Evolutionary conservation across 345 rosid genomes (phyloP).

Genomic region (Theobroma cacao): DNA sequence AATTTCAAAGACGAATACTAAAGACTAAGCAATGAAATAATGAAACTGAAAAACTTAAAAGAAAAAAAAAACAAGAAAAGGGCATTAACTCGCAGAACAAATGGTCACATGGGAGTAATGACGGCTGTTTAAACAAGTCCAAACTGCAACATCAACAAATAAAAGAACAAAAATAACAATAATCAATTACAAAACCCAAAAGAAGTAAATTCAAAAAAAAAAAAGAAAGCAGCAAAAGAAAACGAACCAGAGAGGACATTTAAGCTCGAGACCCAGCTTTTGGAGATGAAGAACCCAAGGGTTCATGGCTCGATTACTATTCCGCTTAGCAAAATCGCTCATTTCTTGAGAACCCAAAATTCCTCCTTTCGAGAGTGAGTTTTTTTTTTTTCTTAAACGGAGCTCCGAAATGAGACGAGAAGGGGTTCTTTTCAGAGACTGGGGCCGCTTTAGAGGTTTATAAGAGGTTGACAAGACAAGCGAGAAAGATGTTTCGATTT

Average conservation of each 20-base stretch:
- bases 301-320: constrained; percentile 33
- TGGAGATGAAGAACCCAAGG: constrained; percentile 83
- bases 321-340: constrained; percentile 30
- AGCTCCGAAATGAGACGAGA: too few relatives aligned
- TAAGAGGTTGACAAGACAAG: not conserved
- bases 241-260: constrained; percentile 83
- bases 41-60: not conserved
- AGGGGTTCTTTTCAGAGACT: not conserved
- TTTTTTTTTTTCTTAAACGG: too few relatives aligned
- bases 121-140: constrained; percentile 52
- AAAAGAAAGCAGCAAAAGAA: not conserved
- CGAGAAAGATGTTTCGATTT: not conserved
- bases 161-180: not conserved
- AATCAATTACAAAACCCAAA: not conserved
- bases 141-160: constrained; percentile 42
- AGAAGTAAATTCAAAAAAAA: not conserved
- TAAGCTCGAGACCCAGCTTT: constrained; percentile 80
- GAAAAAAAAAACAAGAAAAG: not conserved
- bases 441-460: not conserved
- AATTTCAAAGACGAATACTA: not conserved
- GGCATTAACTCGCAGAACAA: constrained; percentile 66
- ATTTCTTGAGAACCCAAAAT: constrained; percentile 17
- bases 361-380: too few relatives aligned
- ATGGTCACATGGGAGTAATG: constrained; percentile 80
- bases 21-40: not conserved